Percentiles rank a stretch among this genome's conserved stretches.
phyloP scores from a whole-genome alignment of 2,329 filamentous ascomycete species.

The Sphaerulina populicola region DNA sequence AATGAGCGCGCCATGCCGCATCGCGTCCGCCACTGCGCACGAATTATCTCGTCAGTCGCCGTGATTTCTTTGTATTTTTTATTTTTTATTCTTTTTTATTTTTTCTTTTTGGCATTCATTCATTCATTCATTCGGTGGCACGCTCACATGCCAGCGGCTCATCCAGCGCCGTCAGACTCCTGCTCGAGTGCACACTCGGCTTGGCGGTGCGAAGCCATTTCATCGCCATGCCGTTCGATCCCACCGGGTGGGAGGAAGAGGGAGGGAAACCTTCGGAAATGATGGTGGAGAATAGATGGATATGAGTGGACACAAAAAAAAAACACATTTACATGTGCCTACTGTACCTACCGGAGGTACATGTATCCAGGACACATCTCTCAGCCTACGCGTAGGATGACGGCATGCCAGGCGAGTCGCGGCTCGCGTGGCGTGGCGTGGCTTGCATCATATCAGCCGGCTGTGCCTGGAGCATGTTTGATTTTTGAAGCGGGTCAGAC shows the following conservation, averaged over 20 bases:
- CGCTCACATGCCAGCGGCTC: slow-evolving; percentile 52
- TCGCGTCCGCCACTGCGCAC: slow-evolving; percentile 39
- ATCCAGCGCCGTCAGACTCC: slow-evolving; percentile 49
- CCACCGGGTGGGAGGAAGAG: neutral
- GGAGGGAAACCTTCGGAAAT: too few relatives aligned
- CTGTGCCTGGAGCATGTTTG: neutral
- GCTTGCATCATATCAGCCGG: neutral
- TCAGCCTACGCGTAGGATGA: neutral
- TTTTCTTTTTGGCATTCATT: too few relatives aligned
- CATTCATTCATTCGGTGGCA: neutral
- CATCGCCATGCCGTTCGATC: slow-evolving; percentile 18
- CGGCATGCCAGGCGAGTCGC: neutral
- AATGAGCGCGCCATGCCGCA: slow-evolving; percentile 31
- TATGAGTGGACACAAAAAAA: too few relatives aligned
- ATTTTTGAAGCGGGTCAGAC: too few relatives aligned
- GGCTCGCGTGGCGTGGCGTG: neutral
- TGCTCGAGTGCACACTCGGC: slow-evolving; percentile 38
- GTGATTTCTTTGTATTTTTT: too few relatives aligned
- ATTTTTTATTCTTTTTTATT: too few relatives aligned
- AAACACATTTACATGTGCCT: too few relatives aligned
- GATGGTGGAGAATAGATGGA: too few relatives aligned
- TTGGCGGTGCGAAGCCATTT: slow-evolving; percentile 34
- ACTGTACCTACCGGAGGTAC: too few relatives aligned
- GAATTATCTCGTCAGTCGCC: slow-evolving; percentile 14
- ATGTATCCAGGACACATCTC: neutral